Evolutionary conservation across 352 stramenopile species (phyloP).

Genomic region (Pythium phragmitis): DNA sequence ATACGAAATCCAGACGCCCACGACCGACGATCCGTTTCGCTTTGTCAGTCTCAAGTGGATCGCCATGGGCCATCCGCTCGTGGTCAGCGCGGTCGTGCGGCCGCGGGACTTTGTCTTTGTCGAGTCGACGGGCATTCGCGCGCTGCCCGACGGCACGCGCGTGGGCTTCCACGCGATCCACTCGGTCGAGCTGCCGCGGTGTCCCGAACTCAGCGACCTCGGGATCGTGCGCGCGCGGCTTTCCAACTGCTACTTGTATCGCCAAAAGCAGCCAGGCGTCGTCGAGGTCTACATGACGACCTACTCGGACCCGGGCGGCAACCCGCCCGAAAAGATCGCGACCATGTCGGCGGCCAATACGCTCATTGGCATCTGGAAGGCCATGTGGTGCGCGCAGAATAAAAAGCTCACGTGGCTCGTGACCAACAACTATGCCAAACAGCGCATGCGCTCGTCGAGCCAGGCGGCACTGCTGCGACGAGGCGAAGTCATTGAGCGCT

Average conservation of each 20-base stretch:
- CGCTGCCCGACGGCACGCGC: conserved; percentile 34
- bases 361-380: conserved; percentile 27
- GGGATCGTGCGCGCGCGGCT: conserved; percentile 15
- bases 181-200: conserved; percentile 33
- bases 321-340: conserved; percentile 15
- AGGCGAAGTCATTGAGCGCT: too few relatives aligned
- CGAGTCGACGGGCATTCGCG: conserved; percentile 40
- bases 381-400: conserved; percentile 28
- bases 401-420: conserved; percentile 30
- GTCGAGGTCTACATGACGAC: conserved; percentile 32
- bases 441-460: too few relatives aligned
- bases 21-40: conserved; percentile 23
- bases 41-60: conserved; percentile 31
- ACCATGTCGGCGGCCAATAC: conserved; percentile 24
- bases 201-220: background rate
- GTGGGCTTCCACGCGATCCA: conserved; percentile 40
- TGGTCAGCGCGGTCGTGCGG: conserved; percentile 26
- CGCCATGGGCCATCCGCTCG: conserved; percentile 9
- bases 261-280: conserved; percentile 11
- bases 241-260: conserved; percentile 15
- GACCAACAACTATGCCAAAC: too few relatives aligned
- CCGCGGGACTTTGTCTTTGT: conserved; percentile 48
- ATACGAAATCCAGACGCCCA: conserved; percentile 40
- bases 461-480: too few relatives aligned
- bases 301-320: conserved; percentile 25